phyloP scores from a whole-genome alignment of 2,329 filamentous ascomycete species.

The Cladosporium sp. region DNA sequence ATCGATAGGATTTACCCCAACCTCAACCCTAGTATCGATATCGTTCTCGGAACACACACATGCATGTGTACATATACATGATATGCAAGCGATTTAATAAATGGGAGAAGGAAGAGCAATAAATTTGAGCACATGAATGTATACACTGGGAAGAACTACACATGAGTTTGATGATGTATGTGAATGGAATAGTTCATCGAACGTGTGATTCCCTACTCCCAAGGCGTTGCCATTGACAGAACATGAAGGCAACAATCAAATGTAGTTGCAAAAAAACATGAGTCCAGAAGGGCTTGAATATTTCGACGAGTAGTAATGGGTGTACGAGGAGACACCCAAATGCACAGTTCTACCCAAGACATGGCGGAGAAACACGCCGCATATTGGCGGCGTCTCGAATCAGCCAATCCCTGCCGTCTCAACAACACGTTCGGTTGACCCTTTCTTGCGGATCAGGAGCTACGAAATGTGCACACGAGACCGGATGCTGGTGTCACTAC shows the following conservation, averaged over 20 bases:
- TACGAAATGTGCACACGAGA: neutral
- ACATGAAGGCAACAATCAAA: neutral
- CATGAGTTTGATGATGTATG: no score
- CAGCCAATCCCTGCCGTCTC: neutral
- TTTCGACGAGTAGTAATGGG: no score
- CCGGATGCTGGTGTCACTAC: neutral
- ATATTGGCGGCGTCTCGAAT: neutral
- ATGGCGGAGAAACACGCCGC: neutral
- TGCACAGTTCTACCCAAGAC: neutral
- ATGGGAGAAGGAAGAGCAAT: no score
- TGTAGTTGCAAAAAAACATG: neutral
- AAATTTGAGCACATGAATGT: no score
- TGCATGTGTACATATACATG: no score
- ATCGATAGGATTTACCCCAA: neutral
- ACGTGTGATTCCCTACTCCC: no score
- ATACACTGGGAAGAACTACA: no score
- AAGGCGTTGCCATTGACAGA: neutral
- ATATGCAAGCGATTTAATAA: no score
- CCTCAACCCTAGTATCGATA: neutral
- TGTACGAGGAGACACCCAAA: neutral
- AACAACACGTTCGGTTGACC: neutral
- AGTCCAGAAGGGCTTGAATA: neutral
- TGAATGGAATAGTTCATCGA: no score
- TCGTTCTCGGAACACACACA: no score
- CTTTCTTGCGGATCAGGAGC: neutral